A percentile compares a stretch with the other conserved stretches of the same genome.
These are phyloP conservation scores for Prunus yedoensis DNA, from an alignment of 331 rosid genomes.

Conservation along the genomic window DNA sequence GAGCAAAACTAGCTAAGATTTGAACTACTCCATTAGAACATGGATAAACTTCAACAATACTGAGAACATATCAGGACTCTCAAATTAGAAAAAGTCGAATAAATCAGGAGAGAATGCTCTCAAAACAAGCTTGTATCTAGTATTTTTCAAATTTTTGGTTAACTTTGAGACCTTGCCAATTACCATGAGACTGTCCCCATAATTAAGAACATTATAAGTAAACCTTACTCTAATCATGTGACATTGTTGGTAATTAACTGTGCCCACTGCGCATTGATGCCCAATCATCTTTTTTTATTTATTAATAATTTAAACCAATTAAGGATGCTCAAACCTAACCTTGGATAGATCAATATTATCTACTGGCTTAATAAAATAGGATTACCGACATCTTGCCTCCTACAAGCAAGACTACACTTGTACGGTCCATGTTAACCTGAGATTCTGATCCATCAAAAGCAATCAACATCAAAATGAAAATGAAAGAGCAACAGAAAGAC, in stretches of 20 bases:
- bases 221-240: neutral
- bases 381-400: conserved; percentile 23
- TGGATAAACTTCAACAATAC: no score
- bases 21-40: no score
- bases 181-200: neutral
- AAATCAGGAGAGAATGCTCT: no score
- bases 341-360: neutral
- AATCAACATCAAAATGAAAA: conserved; percentile 10
- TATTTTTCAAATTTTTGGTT: no score
- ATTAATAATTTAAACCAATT: neutral
- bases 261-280: conserved; percentile 1
- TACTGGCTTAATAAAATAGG: neutral
- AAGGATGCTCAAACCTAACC: neutral
- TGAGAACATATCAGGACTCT: no score
- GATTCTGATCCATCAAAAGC: neutral
- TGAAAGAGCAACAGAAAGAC: neutral
- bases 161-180: no score
- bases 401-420: neutral
- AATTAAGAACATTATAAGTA: neutral
- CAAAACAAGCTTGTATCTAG: no score
- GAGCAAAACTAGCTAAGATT: no score
- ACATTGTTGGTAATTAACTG: neutral
- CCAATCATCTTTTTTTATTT: neutral
- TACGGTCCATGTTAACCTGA: neutral
- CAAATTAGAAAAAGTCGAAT: no score